Evolutionary conservation across 1,139 yeast genomes (phyloP).

Genomic region (Schwanniomyces etchellsii): DNA sequence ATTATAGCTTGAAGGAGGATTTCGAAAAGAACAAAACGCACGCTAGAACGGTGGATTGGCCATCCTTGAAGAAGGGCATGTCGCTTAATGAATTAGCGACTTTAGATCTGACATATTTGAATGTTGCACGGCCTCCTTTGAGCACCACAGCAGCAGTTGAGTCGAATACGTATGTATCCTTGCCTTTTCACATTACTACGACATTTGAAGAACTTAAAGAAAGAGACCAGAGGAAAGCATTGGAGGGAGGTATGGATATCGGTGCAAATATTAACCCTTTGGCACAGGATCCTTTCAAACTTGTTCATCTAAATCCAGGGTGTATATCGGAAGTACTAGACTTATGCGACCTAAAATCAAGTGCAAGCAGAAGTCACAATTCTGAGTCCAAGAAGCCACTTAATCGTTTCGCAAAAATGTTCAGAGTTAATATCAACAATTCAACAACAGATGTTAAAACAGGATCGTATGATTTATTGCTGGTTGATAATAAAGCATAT

Average conservation of each 20-base stretch:
- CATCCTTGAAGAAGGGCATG: constrained; percentile 12
- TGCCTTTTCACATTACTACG: constrained; percentile 36
- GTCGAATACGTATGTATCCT: constrained; percentile 38
- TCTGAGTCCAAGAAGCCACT: constrained; percentile 21
- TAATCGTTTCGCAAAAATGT: constrained; percentile 27
- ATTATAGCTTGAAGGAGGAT: constrained; percentile 18
- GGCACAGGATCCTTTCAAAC: constrained; percentile 45
- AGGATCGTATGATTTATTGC: background rate
- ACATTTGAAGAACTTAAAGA: constrained; percentile 22
- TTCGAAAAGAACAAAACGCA: constrained; percentile 3
- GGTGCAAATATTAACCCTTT: constrained; percentile 54
- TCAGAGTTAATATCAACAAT: constrained; percentile 15
- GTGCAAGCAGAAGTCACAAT: background rate
- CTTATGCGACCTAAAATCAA: constrained; percentile 7
- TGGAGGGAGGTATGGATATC: constrained; percentile 46
- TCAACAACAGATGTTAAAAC: background rate
- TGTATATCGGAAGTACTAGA: constrained; percentile 32
- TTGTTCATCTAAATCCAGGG: constrained; percentile 52
- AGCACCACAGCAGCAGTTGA: constrained; percentile 21
- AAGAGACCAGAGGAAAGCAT: constrained; percentile 22
- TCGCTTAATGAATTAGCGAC: constrained; percentile 7
- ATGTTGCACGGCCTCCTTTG: constrained; percentile 36
- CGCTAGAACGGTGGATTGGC: constrained; percentile 23
- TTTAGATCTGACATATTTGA: constrained; percentile 29
- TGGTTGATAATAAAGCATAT: constrained; percentile 1